A percentile compares a stretch with the other conserved stretches of the same genome.
Evolutionary conservation across 495 filamentous ascomycete genomes (phyloP).

Genomic region (Trichoderma erinaceum): DNA sequence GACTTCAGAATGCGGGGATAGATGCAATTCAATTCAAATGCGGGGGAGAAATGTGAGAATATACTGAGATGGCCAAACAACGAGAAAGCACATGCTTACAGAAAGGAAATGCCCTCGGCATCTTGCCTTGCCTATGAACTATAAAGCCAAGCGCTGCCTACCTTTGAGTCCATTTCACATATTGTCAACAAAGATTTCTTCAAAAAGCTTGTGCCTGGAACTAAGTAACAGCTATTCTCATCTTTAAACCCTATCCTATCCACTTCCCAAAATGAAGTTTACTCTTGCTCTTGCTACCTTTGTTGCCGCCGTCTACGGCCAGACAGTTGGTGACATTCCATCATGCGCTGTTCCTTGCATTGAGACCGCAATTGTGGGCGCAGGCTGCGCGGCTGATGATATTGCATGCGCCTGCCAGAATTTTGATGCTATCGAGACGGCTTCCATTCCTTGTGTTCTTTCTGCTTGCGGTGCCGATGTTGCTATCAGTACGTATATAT

Average conservation of each 20-base stretch:
- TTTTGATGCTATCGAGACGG: constrained; percentile 25
- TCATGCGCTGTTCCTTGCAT: constrained; percentile 37
- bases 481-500: constrained; percentile 25
- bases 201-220: neutral
- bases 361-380: constrained; percentile 23
- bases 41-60: neutral
- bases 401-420: constrained; percentile 39
- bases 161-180: neutral
- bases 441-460: constrained; percentile 36
- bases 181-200: neutral
- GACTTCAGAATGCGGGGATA: neutral
- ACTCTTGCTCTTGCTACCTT: constrained; percentile 30
- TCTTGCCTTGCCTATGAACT: neutral
- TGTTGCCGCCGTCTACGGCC: constrained; percentile 31
- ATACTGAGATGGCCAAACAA: neutral
- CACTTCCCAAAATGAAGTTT: constrained; percentile 35
- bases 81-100: neutral
- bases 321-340: constrained; percentile 33
- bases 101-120: neutral
- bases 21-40: neutral
- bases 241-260: neutral
- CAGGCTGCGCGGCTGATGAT: constrained; percentile 33
- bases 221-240: neutral
- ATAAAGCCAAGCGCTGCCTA: neutral
- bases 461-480: constrained; percentile 28